Evolutionary conservation across 2,329 filamentous ascomycete genomes (phyloP).

Genomic region (Fusarium sp.): DNA sequence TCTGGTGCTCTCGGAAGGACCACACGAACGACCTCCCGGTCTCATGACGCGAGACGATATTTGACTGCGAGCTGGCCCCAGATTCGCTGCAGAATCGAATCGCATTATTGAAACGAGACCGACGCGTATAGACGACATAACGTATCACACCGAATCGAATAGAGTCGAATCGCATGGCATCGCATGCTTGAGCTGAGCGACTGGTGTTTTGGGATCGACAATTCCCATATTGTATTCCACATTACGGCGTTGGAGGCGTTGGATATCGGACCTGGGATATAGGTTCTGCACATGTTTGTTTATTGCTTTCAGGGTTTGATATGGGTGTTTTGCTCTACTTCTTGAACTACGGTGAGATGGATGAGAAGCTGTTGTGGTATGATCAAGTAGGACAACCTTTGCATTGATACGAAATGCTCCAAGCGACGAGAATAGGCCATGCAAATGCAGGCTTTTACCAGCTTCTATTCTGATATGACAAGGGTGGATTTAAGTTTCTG

Average conservation of each 20-base stretch:
- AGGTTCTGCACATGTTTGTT: slow-evolving; percentile 30
- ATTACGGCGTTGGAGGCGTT: slow-evolving; percentile 37
- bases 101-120: slow-evolving; percentile 15
- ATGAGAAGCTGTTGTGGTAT: not conserved
- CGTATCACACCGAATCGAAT: slow-evolving; percentile 4
- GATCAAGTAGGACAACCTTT: not conserved
- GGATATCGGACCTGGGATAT: slow-evolving; percentile 25
- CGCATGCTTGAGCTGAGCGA: slow-evolving; percentile 5
- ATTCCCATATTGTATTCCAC: slow-evolving; percentile 28
- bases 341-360: not conserved
- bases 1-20: slow-evolving; percentile 14
- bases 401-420: not conserved
- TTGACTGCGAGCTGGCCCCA: slow-evolving; percentile 6
- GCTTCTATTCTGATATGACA: not conserved
- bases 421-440: slow-evolving; percentile 1
- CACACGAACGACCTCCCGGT: slow-evolving; percentile 32
- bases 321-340: not conserved
- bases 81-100: not conserved
- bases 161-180: slow-evolving; percentile 1
- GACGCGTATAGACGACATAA: slow-evolving; percentile 21
- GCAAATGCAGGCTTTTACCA: not conserved
- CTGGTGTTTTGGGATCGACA: not conserved
- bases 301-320: slow-evolving; percentile 2
- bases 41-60: slow-evolving; percentile 26
- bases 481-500: not conserved